Conservation (phyloP, 192 early-diverging fungal genomes). For the Mortierella antarctica region DNA sequence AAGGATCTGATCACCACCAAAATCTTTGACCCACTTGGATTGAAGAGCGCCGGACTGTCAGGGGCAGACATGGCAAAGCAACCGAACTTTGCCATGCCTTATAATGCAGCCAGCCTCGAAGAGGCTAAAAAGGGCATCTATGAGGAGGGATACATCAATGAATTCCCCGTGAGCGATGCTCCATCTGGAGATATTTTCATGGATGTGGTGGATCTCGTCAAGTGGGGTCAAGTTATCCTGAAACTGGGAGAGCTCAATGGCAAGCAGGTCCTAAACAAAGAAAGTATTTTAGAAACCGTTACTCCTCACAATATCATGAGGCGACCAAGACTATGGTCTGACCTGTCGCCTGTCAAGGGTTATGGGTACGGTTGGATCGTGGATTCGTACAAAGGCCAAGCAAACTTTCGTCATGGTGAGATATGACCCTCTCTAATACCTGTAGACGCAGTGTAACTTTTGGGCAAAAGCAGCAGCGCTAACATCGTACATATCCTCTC, state of each 20-base stretch:
- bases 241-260: conserved; percentile 10
- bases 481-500: not conserved
- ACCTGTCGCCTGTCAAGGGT: not conserved
- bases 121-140: conserved; percentile 7
- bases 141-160: not conserved
- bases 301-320: conserved; percentile 10
- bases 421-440: not conserved
- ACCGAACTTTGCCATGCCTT: conserved; percentile 5
- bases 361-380: conserved; percentile 11
- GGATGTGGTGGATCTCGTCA: conserved; percentile 12
- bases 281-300: not conserved
- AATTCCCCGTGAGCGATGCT: not conserved
- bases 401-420: conserved; percentile 4
- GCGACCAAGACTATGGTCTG: not conserved
- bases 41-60: conserved; percentile 10
- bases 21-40: conserved; percentile 11
- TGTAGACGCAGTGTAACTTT: not conserved
- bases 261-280: conserved; percentile 25
- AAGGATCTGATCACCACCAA: conserved; percentile 11
- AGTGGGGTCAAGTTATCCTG: conserved; percentile 9
- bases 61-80: not conserved
- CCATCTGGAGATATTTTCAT: conserved; percentile 14
- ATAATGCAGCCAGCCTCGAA: not conserved
- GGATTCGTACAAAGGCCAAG: conserved; percentile 7
- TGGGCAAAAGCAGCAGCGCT: not conserved